Percentiles rank a stretch among this genome's conserved stretches.
These are phyloP conservation scores for Miscanthus lutarioriparius DNA, from an alignment of 176 grass and related monocot genomes.

Conservation along the genomic window DNA sequence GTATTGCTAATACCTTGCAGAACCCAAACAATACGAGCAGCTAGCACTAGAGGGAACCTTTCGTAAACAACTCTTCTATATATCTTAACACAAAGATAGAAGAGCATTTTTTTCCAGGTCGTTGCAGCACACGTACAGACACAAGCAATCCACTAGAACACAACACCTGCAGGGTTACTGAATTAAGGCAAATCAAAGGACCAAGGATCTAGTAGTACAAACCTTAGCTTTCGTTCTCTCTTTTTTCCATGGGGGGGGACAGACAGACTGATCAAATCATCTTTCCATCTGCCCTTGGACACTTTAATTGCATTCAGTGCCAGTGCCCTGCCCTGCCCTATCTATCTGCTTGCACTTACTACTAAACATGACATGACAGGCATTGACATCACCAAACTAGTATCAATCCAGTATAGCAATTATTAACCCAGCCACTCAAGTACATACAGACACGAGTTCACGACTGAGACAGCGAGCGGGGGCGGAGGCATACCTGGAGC, in stretches of 20 bases:
- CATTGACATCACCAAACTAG: slow-evolving; percentile 27
- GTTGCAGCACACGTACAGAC: background rate
- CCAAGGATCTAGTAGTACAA: background rate
- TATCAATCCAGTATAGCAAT: too few relatives aligned
- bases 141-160: too few relatives aligned
- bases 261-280: background rate
- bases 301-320: slow-evolving; percentile 41
- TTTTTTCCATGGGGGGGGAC: background rate
- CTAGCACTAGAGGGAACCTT: too few relatives aligned
- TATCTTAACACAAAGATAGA: too few relatives aligned
- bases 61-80: too few relatives aligned
- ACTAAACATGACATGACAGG: slow-evolving; percentile 23
- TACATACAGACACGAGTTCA: too few relatives aligned
- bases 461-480: too few relatives aligned
- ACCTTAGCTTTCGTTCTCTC: background rate
- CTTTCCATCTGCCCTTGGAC: slow-evolving; percentile 24
- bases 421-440: too few relatives aligned
- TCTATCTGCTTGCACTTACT: slow-evolving; percentile 13
- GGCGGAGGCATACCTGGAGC: too few relatives aligned
- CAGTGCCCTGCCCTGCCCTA: slow-evolving; percentile 17
- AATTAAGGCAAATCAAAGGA: background rate
- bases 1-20: background rate
- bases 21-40: too few relatives aligned
- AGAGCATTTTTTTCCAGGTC: background rate
- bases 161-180: slow-evolving; percentile 2